Conservation (phyloP, 768 basidiomycete species). For the Amanita jacksonii region DNA sequence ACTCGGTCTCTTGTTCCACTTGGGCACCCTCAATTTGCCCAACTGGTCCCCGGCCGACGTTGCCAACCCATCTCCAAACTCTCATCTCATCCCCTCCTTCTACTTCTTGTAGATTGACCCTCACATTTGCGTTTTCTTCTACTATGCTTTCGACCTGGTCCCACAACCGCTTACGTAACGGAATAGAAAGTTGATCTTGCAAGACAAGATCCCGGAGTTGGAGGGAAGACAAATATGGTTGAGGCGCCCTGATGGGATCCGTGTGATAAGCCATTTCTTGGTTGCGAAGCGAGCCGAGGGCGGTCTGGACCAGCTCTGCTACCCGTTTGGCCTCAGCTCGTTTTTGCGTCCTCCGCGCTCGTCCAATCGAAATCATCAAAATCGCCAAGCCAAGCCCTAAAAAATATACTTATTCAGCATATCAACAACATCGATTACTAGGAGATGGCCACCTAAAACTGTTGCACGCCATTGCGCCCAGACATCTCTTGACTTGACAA, state of each 20-base stretch:
- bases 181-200: conserved; percentile 70
- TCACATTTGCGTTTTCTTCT: conserved; percentile 86
- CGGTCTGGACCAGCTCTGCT: conserved; percentile 66
- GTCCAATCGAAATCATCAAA: conserved; percentile 21
- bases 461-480: conserved; percentile 64
- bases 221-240: conserved; percentile 73
- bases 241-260: conserved; percentile 66
- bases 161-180: conserved; percentile 63
- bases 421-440: conserved; percentile 8
- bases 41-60: conserved; percentile 16
- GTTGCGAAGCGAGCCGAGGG: conserved; percentile 69
- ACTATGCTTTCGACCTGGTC: conserved; percentile 75
- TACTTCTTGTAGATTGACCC: conserved; percentile 76
- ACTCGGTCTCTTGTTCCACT: neutral
- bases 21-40: neutral
- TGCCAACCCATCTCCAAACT: conserved; percentile 89
- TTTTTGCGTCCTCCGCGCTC: conserved; percentile 38
- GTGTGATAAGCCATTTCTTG: conserved; percentile 78
- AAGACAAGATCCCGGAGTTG: conserved; percentile 84
- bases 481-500: conserved; percentile 52
- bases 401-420: conserved; percentile 9
- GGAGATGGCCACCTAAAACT: conserved; percentile 43
- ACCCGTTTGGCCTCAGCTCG: conserved; percentile 56
- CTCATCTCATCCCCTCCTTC: conserved; percentile 79
- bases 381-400: conserved; percentile 25